Base-by-base conservation (phyloP, 2,329 filamentous ascomycete species). In the Pseudocercospora fijiensis region DNA sequence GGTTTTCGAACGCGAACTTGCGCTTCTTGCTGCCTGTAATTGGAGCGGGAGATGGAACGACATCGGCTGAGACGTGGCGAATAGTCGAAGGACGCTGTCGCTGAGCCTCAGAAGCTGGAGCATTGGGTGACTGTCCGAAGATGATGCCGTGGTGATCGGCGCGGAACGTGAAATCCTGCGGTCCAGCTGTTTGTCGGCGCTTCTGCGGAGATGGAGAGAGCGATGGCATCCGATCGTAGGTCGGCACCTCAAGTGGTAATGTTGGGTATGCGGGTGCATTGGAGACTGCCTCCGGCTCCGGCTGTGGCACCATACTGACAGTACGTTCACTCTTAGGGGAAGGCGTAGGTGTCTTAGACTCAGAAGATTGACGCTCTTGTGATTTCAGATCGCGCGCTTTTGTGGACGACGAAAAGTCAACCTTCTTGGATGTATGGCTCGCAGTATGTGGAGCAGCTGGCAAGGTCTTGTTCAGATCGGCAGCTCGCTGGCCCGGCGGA, bases 381-480 rank as follows among this genome's bases (percentile, higher is more conserved):
- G 61, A 62, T 28, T 75, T 76, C 18, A 76, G 73, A 18, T 75
- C 69, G 9, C 72, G 72, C 63, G 64, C 76, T 70, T 74, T 79
- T 68, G 68, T 90, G 84, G 37, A 76, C 1, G 88, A 88, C 0
- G 90, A 92, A 72, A 96, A 96, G 57, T 90, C 88, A 37, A 96
- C 91, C 61, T 86, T 88, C 79, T 96, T 96, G 76, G 87, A 87
- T 7, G 89, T 90, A 0, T 26, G 75, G 74, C 2, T 80, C 74
- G 62, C 59, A 59, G 59, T 41, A 20, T 60, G 58, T 83, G 83
- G 30, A 87, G 74, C 49, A 6, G 60, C 52, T 10, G 65, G 61
- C 27, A 60, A 20, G 5, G 41, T 53, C 27, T 63, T 68, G 57
- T 61, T 63, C 67, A 68, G 49, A 43, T 68, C 27, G 7, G 53